Evolutionary conservation across 768 basidiomycete species (phyloP).

Genomic region (Kwoniella bestiolae): DNA sequence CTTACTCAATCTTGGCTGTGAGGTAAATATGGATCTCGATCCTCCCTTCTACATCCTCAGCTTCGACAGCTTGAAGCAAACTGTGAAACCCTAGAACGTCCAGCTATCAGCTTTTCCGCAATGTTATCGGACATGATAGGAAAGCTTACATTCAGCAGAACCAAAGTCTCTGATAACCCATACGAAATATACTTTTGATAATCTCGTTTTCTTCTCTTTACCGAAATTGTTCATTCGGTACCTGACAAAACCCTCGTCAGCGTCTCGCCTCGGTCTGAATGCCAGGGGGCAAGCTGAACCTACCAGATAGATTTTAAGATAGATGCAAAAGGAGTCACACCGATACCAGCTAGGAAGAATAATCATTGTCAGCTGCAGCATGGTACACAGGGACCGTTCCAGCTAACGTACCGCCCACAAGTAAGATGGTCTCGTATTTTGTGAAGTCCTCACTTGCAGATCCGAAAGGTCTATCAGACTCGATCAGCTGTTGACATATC

Average conservation of each 20-base stretch:
- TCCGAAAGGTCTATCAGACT: constrained; percentile 73
- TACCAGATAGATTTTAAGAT: constrained; percentile 81
- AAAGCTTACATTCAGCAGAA: constrained; percentile 54
- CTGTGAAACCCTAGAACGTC: constrained; percentile 70
- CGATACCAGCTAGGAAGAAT: constrained; percentile 81
- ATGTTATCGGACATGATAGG: not conserved
- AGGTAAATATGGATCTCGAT: constrained; percentile 92
- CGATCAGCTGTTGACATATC: not conserved
- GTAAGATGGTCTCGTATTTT: constrained; percentile 80
- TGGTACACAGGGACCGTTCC: not conserved
- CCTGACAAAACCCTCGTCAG: constrained; percentile 13
- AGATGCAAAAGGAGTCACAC: constrained; percentile 93
- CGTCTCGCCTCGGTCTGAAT: not conserved
- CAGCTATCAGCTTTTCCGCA: not conserved
- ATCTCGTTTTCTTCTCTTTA: constrained; percentile 69
- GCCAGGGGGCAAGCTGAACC: not conserved
- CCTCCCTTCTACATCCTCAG: constrained; percentile 79
- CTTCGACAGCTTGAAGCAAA: constrained; percentile 87
- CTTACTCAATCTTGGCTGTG: constrained; percentile 76
- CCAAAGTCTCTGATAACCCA: constrained; percentile 96
- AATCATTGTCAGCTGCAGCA: not conserved
- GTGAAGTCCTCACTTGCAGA: constrained; percentile 88
- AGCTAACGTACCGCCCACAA: constrained; percentile 66
- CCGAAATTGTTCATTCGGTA: constrained; percentile 92
- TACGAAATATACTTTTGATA: constrained; percentile 82